Base-by-base conservation (phyloP, 768 basidiomycete genomes). In the Naganishia antarctica region DNA sequence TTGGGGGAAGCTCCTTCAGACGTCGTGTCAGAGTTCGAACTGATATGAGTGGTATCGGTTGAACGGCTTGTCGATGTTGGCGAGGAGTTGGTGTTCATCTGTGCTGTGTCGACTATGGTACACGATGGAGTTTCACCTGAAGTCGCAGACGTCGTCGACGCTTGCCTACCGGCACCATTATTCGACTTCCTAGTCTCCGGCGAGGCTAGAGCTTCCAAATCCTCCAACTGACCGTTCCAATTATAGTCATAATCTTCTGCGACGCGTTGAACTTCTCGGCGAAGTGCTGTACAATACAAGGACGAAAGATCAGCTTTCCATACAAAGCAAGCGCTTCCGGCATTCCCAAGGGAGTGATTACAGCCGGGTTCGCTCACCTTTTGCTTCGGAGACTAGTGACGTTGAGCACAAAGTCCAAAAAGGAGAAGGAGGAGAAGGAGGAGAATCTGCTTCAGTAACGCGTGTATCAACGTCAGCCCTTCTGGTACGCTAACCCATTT, bases 161-260 rank as follows among this genome's bases (percentile, higher is more conserved):
- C 15, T 40, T 16, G 6, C 3, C 23, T 18, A 11, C 4, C 34
- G 8, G 8, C n/a, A 45, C 13, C 28, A 15, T 16, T 29, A 41
- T 45, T 47, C 26, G 18, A 6, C 1, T 28, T 12, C 8, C 25
- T 3, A 3, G 4, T 21, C 3, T 21, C 31, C 7, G 32, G 28
- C 74, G 40, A 67, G 68, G 70, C 74, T 32, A 60, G 68, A n/a
- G 72, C 70, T 34, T 72, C 65, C 11, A 74, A 63, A 40, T 72
- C 74, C 25, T 78, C 73, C 40, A 78, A 77, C 41, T 79, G 73
- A 26, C 76, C 78, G 59, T 74, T 72, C 77, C 78, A 77, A 34
- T 76, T 74, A 59, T 80, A 73, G 67, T 85, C 84, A 63, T 87
- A 86, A 73, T 87, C 86, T 68, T 83, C 80, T 28, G 84, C 82